These are phyloP conservation scores for Rhododendron kiyosumense DNA, from an alignment of 148 eudicot species.

Conservation along the genomic window DNA sequence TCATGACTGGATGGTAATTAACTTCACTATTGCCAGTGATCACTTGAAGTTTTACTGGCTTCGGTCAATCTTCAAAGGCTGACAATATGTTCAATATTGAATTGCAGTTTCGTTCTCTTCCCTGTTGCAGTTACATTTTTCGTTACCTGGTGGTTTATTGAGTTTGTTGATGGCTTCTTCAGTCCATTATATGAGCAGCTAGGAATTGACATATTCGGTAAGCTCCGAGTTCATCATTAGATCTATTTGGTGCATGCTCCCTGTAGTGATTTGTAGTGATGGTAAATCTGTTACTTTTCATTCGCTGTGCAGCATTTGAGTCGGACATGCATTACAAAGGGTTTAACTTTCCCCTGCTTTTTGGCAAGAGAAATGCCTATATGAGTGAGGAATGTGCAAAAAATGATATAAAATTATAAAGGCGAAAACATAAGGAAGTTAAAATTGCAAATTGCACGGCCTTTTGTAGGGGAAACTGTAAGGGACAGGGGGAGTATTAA, in stretches of 20 bases:
- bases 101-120: constrained; percentile 63
- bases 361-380: neutral
- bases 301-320: neutral
- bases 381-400: neutral
- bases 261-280: neutral
- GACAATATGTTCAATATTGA: constrained; percentile 14
- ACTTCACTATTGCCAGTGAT: constrained; percentile 15
- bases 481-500: neutral
- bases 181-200: constrained; percentile 63
- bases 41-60: neutral
- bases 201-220: constrained; percentile 62
- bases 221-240: neutral
- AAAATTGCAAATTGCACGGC: neutral
- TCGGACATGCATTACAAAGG: neutral
- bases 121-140: constrained; percentile 72
- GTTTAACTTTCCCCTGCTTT: neutral
- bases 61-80: neutral
- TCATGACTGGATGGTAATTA: constrained; percentile 68
- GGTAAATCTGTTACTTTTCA: neutral
- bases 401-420: neutral
- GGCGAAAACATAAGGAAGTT: neutral
- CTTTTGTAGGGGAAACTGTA: neutral
- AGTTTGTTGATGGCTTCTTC: constrained; percentile 72
- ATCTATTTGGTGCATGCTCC: neutral
- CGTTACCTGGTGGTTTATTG: constrained; percentile 69